Conservation (phyloP, 2,329 filamentous ascomycete genomes). For the Trichoderma oligosporum region DNA sequence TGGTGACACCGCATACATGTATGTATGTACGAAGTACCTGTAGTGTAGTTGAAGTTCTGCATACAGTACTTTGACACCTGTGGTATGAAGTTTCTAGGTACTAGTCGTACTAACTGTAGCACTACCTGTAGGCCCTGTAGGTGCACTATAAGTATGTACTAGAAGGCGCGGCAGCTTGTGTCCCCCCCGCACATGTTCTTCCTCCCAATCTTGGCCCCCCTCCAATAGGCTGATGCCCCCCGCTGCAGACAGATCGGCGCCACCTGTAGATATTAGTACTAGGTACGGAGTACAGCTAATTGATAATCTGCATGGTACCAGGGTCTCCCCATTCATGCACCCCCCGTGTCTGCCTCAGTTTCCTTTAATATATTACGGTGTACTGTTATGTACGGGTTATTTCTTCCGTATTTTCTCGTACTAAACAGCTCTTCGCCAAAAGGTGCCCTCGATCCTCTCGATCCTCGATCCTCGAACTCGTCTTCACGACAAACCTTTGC, state of each 20-base stretch:
- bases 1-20: too few relatives aligned
- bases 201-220: neutral
- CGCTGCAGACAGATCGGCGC: conserved; percentile 17
- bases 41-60: too few relatives aligned
- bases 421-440: neutral
- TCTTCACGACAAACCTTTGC: neutral
- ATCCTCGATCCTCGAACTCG: neutral
- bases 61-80: too few relatives aligned
- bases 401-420: too few relatives aligned
- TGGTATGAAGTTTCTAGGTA: too few relatives aligned
- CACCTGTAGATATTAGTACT: neutral
- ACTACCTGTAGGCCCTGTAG: too few relatives aligned
- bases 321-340: conserved; percentile 7
- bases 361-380: neutral
- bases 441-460: neutral
- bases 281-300: neutral
- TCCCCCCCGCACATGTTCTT: too few relatives aligned
- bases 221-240: neutral
- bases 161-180: too few relatives aligned
- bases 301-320: conserved; percentile 16
- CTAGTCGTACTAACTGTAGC: too few relatives aligned
- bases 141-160: too few relatives aligned
- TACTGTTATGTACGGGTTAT: too few relatives aligned
- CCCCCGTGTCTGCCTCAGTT: conserved; percentile 5
- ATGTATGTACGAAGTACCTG: too few relatives aligned